Base-by-base conservation (phyloP, 2,329 filamentous ascomycete species). In the Fusarium decemcellulare region DNA sequence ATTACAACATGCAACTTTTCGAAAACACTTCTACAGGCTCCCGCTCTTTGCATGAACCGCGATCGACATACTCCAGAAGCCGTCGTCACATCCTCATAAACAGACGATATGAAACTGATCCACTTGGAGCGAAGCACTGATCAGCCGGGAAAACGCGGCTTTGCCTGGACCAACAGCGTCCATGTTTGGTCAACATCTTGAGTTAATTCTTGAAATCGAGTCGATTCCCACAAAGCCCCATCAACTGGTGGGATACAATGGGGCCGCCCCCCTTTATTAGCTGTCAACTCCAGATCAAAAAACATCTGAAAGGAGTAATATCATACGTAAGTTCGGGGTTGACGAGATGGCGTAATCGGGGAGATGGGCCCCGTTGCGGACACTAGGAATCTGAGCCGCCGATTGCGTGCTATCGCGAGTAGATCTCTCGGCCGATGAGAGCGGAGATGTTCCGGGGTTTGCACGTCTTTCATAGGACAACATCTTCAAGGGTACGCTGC, bases 381-480 rank as follows among this genome's bases (percentile, higher is more conserved):
- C 14, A 50, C 47, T 50, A 50, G 47, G 47, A 50, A 50, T 50
- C 47, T 15, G 47, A 32, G 47, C 47, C 47, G 32, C 32, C 47
- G 47, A 50, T 50, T 50, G 47, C 47, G 47, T 50, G 47, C n/a
- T 23, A 23, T 23, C 23, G 23, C 23, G 23, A 23, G 23, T 36
- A 50, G 47, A 50, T 50, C 47, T 39, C 16, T 50, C 47, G 32
- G 47, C 47, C 32, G 47, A 36, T 36, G 47, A 50, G 16, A 50
- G 47, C 47, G 47, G 47, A 50, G 32, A 50, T 50, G 10, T 36
- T 50, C 36, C 32, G 30, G 47, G 47, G 47, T 18, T 50, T 48
- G 8, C 32, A 9, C 11, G 16, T 6, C 12, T 12, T 16, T 50
- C 32, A 50, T 50, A 50, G 47, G 47, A 50, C 37, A 18, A 27